Evolutionary conservation across 495 filamentous ascomycete genomes (phyloP).

Genomic region (Letharia lupina): DNA sequence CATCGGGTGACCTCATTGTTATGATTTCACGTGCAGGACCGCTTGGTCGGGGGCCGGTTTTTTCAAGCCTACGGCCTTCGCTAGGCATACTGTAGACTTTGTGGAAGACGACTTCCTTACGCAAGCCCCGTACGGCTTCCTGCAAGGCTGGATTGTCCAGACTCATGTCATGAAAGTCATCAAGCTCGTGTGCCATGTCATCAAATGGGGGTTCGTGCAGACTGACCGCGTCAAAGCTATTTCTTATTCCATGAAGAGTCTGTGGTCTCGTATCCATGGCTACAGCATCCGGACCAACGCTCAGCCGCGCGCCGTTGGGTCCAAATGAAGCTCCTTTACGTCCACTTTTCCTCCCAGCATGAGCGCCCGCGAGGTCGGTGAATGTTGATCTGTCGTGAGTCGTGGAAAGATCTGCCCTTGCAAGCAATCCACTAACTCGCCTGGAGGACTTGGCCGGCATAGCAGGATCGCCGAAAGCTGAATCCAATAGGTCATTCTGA

Average conservation of each 20-base stretch:
- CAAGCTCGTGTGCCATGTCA: constrained; percentile 63
- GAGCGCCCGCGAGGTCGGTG: constrained; percentile 52
- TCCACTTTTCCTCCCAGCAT: constrained; percentile 40
- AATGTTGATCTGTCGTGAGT: constrained; percentile 68
- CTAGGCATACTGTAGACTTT: constrained; percentile 64
- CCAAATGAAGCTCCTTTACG: constrained; percentile 67
- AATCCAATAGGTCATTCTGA: constrained; percentile 63
- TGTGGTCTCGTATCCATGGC: constrained; percentile 23
- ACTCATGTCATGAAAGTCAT: constrained; percentile 54
- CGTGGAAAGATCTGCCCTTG: constrained; percentile 77
- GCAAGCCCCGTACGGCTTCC: constrained; percentile 60
- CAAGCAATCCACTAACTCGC: constrained; percentile 84
- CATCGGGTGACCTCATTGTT: constrained; percentile 52
- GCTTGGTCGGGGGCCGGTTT: constrained; percentile 40
- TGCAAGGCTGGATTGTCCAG: constrained; percentile 61
- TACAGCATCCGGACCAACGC: constrained; percentile 45
- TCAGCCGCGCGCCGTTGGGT: constrained; percentile 53
- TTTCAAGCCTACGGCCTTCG: constrained; percentile 47
- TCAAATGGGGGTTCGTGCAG: constrained; percentile 62
- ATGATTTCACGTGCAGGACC: constrained; percentile 51
- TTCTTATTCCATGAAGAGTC: constrained; percentile 32
- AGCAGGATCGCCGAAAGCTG: constrained; percentile 61
- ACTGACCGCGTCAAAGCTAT: constrained; percentile 39
- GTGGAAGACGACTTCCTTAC: constrained; percentile 63
- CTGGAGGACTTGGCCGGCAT: constrained; percentile 67